Percentiles rank a stretch among this genome's conserved stretches.
Conservation (phyloP, 148 eudicot genomes). For the Arbutus unedo region DNA sequence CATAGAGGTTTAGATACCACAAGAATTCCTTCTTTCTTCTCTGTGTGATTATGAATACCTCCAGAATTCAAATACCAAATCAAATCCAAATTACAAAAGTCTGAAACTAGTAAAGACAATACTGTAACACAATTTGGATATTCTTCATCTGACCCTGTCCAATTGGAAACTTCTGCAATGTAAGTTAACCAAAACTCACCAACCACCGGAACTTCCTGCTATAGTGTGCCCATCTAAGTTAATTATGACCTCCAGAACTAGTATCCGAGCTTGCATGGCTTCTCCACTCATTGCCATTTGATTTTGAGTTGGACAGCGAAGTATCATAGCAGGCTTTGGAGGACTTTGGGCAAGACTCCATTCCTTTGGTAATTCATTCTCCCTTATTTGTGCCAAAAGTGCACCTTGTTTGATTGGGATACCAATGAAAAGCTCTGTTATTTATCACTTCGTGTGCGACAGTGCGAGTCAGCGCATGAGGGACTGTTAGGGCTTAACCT, state of each 20-base stretch:
- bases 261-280: neutral
- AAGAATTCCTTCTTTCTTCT: neutral
- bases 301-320: neutral
- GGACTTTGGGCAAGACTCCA: neutral
- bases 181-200: neutral
- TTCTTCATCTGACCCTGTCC: neutral
- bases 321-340: neutral
- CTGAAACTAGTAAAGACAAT: neutral
- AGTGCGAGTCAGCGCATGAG: neutral
- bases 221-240: neutral
- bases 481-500: neutral
- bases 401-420: neutral
- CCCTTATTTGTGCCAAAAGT: neutral
- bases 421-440: neutral
- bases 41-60: neutral
- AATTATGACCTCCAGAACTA: neutral
- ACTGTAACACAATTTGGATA: neutral
- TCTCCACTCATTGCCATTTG: neutral
- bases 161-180: neutral
- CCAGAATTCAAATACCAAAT: constrained; percentile 4
- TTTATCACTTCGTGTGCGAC: neutral
- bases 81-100: neutral
- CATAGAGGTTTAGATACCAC: too few species aligned
- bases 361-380: neutral
- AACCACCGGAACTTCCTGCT: neutral